Base-by-base conservation (phyloP, 306 rosid genomes). In the Citrullus amarus region DNA sequence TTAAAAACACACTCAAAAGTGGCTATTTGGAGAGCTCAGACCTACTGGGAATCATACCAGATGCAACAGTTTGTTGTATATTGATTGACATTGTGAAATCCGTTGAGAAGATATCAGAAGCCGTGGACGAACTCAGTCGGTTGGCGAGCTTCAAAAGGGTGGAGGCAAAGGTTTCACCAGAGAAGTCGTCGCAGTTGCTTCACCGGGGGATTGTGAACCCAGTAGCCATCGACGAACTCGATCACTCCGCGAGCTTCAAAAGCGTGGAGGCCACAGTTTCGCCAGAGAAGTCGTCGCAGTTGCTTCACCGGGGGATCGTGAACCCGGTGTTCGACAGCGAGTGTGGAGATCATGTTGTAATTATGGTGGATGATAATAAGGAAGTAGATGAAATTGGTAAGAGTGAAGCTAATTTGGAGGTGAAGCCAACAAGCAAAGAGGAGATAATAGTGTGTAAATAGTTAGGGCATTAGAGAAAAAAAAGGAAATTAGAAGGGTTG, bases 121-220 rank as follows among this genome's bases (percentile, higher is more conserved):
- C 93, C 17, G 91, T 90, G 78, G 81, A 78, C 6, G 95, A 94
- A 76, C 97, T 94, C 55, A 87, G 97, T 18, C 79, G 79, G 6
- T 71, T 78, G 48, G 97, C 97, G 3, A 83, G 84, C 61, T 94
- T 92, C 87, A 88, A 88, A 83, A 79, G 50, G 12, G 79, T n/a
- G 36, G 87, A 89, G 72, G 61, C 86, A 15, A 85, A 72, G 41
- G 89, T 84, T 4, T 88, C 92, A 9, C 90, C 86, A 25, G 96
- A 92, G 80, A 91, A 91, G 66, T 80, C 93, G 55, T 20, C 32
- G 36, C 85, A 66, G 1, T 22, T 89, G 39, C 95, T 94, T 82
- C 98, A 92, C 71, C 84, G 90, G 54, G 95, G 98, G 76, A 85
- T 62, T 59, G 80, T 92, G 44, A 90, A 90, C 22, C 97, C 98